Evolutionary conservation across 768 basidiomycete genomes (phyloP), one percentile per base, ranked within the genome.

Genomic region (Naganishia vaughanmartiniae): DNA sequence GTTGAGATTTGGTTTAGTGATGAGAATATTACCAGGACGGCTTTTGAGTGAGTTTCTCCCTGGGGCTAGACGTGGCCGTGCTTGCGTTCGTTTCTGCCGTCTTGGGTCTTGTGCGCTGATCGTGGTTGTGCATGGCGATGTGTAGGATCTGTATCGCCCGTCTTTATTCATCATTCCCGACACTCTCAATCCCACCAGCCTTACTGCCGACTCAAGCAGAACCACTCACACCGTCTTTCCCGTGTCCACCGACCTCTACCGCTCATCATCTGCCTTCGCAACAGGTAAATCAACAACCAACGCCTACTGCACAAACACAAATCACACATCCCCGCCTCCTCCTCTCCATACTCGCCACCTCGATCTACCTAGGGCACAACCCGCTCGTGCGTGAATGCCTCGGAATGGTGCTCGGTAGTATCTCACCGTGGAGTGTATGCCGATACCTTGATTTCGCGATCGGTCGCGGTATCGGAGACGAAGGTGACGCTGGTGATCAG

Each of bases 141-240:
- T 15, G 70, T 66, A 93, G 92, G 81, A 83, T 94, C 73, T 93
- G 91, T 80, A 87, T 95, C 66, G 86, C 93, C 11, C 86, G 90
- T 46, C 85, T 96, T 7, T 96, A 95, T 76, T 91, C 92, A 28
- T 89, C 91, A 21, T 89, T 91, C 0, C 93, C 93, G 15, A 84
- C 84, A 0, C 84, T 95, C 46, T 84, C 88, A 74, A 83, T 93
- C 63, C 86, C 88, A 21, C 84, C 88, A 0, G 83, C 85, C 26
- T 81, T 91, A 39, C 83, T 89, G 66, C 88, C 93, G 3, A 88
- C 88, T 0, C 77, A 87, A 2, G 76, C 83, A 1, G 83, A 89
- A 42, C 92, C 93, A 1, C 84, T 95, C 60, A 90, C 90, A 0
- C 72, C 76, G 0, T 55, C 74, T 33, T 82, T 77, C 73, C 76